Evolutionary conservation across 2,329 filamentous ascomycete species (phyloP), one percentile per base, ranked within the genome.

Genomic region (Hypoxylon sp.): DNA sequence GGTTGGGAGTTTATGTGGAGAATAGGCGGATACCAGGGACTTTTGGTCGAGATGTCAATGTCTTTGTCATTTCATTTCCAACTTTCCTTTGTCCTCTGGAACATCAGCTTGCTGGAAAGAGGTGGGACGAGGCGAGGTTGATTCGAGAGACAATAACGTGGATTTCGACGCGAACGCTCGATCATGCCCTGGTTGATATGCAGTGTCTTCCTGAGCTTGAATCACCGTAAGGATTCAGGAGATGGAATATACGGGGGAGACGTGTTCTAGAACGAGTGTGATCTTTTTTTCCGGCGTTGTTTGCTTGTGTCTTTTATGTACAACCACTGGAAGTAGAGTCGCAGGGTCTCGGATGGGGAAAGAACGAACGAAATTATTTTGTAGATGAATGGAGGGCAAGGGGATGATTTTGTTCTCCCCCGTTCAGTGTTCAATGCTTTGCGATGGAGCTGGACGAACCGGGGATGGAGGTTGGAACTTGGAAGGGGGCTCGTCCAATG

Each of bases 1-100:
- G 60, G 53, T 68, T 67, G 63, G 65, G 65, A 70, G 68, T 36
- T 60, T 63, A 73, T 66, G 70, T 70, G 69, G 68, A 71, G 68
- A 68, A 69, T 38, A 45, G 63, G 71, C 71, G 68, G 65, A 67
- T 68, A 72, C 60, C 43, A 52, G 67, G 63, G 48, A 43, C 57
- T 70, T 71, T 61, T 73, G 65, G 63, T 73, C 69, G 68, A 71
- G 60, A 70, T 53, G 67, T 70, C 69, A 73, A 70, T 66, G 69
- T 63, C 72, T 73, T 73, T 74, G 72, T 73, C 67, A 72, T 69
- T 63, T 70, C 72, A 70, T 68, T 67, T 68, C 55, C 58, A 61
- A 38, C 23, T 63, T 59, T 58, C 46, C 55, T 53, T 58, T 61
- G 30, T 48, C 45, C 48, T 41, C 23, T 7, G 45, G 49, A 58